Base-by-base conservation (phyloP, 768 basidiomycete genomes). In the Suillus sp. region DNA sequence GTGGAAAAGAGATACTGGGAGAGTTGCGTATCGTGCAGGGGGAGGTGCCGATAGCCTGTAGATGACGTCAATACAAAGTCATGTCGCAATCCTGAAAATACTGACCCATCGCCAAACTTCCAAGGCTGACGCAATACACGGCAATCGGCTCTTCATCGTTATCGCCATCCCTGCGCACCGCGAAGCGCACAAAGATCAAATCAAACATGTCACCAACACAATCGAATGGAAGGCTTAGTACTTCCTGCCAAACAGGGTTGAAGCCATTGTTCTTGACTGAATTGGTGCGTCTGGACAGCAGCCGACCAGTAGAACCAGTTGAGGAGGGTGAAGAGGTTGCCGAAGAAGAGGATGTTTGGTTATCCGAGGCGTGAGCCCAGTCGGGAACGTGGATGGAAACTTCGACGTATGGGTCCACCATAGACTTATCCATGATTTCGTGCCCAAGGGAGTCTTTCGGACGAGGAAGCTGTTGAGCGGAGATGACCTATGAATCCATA, bases 1-100 rank as follows among this genome's bases (percentile, higher is more conserved):
- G 95, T 95, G 27, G 95, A 93, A 76, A 96, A 98, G 57, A 98
- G 79, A 70, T 90, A 92, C 70, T 95, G 94, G 43, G 91, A 90
- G 50, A 93, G 85, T 72, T 95, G 90, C 2, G 84, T 78, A 74
- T 99, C 96, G 69, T 95, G 92, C 40, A 99, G 78, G 0, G 96
- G 95, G 6, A 99, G 75, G 75, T 99, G 92, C 9, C 93, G 87
- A 72, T 90, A 98, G 1, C 96, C 96, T 93, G 51, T 4, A 50
- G 32, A 64, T 30, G 10, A 53, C 53, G 14, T 48, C n/a, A 50
- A 55, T 14, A 37, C 47, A 35, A 9, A 34, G 53, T 32, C 37
- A 43, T 1, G 18, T 7, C 37, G 20, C 25, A 34, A 11, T 11
- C 20, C 30, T 34, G 30, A 57, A 61, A 47, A 10, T 22, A 30